Percentiles rank a stretch among this genome's conserved stretches.
These are phyloP conservation scores for Acacia acuminata DNA, from an alignment of 306 rosid genomes.

Conservation along the genomic window DNA sequence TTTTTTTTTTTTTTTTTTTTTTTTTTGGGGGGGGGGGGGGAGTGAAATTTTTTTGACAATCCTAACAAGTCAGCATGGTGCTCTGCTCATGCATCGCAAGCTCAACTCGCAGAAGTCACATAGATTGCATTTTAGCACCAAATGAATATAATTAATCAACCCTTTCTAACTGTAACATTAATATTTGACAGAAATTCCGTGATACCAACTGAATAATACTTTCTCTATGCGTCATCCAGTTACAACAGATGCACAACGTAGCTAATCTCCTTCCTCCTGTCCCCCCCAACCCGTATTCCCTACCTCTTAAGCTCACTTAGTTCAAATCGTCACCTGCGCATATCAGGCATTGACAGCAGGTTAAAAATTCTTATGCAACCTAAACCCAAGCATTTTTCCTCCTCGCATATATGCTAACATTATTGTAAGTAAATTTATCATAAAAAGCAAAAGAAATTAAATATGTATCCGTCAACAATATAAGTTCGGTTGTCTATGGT, in stretches of 20 bases:
- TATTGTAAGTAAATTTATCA: neutral
- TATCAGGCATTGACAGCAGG: constrained; percentile 31
- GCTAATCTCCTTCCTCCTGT: constrained; percentile 15
- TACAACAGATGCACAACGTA: constrained; percentile 17
- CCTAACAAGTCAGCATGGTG: constrained; percentile 14
- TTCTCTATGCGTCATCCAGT: constrained; percentile 23
- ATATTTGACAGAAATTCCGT: neutral
- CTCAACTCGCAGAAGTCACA: constrained; percentile 17
- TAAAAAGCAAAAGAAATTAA: constrained; percentile 28
- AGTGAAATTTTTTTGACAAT: constrained; percentile 17
- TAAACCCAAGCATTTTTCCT: constrained; percentile 14
- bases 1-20: neutral
- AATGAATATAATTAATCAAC: neutral
- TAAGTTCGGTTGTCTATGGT: neutral
- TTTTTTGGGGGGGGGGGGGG: neutral
- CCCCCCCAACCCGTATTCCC: constrained; percentile 3
- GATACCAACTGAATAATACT: constrained; percentile 1
- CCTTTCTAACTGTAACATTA: neutral
- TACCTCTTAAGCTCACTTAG: constrained; percentile 31
- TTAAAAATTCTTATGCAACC: constrained; percentile 15
- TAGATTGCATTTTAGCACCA: neutral
- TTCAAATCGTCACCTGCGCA: constrained; percentile 32
- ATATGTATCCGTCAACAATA: constrained; percentile 27
- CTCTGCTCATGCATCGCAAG: neutral
- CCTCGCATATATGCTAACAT: neutral